Evolutionary conservation across 306 rosid genomes (phyloP).

Genomic region (Cyclanthera cordifolia): DNA sequence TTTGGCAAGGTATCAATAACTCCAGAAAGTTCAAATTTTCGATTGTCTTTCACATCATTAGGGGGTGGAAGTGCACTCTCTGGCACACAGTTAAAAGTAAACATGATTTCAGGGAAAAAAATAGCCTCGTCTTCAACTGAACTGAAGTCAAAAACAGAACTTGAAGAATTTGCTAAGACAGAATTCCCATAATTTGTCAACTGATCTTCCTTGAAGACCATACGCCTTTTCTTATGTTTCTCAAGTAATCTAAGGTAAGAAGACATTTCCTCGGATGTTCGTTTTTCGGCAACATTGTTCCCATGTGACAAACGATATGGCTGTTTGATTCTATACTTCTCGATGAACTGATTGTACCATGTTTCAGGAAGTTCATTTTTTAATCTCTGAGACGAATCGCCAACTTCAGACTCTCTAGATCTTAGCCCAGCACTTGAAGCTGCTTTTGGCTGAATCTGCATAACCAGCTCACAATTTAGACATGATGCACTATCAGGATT

Average conservation of each 20-base stretch:
- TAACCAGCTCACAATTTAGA: not conserved
- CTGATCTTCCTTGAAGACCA: constrained; percentile 53
- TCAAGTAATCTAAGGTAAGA: constrained; percentile 31
- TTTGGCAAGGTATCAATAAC: constrained; percentile 71
- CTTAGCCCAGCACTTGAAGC: constrained; percentile 16
- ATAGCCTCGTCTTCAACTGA: constrained; percentile 28
- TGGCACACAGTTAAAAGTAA: constrained; percentile 63
- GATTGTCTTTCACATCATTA: constrained; percentile 32
- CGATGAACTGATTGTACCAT: constrained; percentile 72
- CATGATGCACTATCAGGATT: not conserved
- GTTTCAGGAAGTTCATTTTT: constrained; percentile 61
- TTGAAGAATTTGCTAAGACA: constrained; percentile 29
- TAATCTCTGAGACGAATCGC: constrained; percentile 27
- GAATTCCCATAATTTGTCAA: constrained; percentile 30
- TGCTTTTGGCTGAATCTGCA: constrained; percentile 60
- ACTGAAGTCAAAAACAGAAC: constrained; percentile 31
- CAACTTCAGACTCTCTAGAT: no score
- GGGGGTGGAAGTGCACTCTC: constrained; percentile 61
- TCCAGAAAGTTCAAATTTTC: constrained; percentile 38
- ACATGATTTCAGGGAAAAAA: constrained; percentile 66
- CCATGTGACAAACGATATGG: constrained; percentile 36
- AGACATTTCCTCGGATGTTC: constrained; percentile 66
- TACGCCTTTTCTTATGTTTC: constrained; percentile 55
- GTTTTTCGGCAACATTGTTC: constrained; percentile 47
- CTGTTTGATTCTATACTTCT: constrained; percentile 42